These are phyloP conservation scores for carrot (Daucus carota) DNA, from an alignment of 129 eudicot genomes.

Conservation along the genomic window DNA sequence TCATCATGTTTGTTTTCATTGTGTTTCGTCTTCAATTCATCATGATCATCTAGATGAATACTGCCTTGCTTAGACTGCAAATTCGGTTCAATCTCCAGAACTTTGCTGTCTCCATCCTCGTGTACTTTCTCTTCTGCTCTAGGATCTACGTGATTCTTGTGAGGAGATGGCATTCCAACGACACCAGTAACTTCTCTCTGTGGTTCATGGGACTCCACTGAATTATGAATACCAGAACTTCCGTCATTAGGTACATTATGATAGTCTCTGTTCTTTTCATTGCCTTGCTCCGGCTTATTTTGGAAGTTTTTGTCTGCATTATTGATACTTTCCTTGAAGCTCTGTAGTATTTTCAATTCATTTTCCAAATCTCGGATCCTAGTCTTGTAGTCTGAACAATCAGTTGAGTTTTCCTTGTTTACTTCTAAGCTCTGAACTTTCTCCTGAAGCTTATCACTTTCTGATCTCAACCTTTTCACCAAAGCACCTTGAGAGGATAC, in stretches of 20 bases:
- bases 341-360: constrained; percentile 31
- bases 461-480: constrained; percentile 37
- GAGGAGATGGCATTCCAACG: neutral
- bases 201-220: neutral
- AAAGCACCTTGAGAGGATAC: constrained; percentile 47
- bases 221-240: neutral
- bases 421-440: constrained; percentile 37
- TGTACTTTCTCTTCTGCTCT: neutral
- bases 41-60: constrained; percentile 2
- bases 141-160: neutral
- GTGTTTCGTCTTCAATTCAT: constrained; percentile 1
- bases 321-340: constrained; percentile 27
- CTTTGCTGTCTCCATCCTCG: neutral
- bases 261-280: constrained; percentile 21
- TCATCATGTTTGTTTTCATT: too few species aligned
- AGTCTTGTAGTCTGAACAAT: constrained; percentile 25
- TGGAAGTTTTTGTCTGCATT: constrained; percentile 27
- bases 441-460: constrained; percentile 36
- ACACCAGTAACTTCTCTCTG: neutral
- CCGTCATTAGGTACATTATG: constrained; percentile 8
- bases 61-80: constrained; percentile 1
- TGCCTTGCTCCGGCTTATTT: neutral
- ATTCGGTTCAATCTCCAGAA: neutral
- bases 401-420: constrained; percentile 26
- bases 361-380: constrained; percentile 44